Base-by-base conservation (phyloP, 345 rosid species). In the Euphorbia pulcherrima region DNA sequence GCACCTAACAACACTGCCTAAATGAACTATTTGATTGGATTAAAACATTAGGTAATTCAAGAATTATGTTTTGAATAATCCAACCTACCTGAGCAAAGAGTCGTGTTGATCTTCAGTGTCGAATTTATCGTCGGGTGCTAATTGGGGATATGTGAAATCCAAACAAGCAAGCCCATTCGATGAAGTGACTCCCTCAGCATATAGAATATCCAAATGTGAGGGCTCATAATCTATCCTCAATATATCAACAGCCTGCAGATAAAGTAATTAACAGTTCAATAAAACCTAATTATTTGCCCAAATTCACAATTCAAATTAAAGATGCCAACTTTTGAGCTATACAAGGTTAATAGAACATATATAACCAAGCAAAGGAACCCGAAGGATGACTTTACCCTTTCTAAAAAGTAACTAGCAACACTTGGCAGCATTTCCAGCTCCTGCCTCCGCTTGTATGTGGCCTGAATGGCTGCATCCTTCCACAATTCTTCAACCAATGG, bases 121-220 rank as follows among this genome's bases (percentile, higher is more conserved):
- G 65, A 71, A 75, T 60, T 74, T 77, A 64, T 86, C 91, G 69
- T 86, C 90, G 58, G 81, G 50, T 65, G 83, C 65, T 60, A 88
- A 81, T 63, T 68, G 92, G 58, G 97, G 96, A 80, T 84, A 92
- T n/a, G 93, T 84, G 84, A 91, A 94, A 50, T 92, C 97, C 53
- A 89, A 80, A 80, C 84, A 88, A 77, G 93, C 88, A 73, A 94
- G 84, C 64, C 99, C 97, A 83, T 93, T 92, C 12, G 99, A 89
- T 33, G 97, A 94, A 58, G 96, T 92, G 59, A 92, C 92, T 68
- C 97, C 97, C 76, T 94, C 97, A 26, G 99, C 96, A 77, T 88
- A 83, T 27, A 94, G 84, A 77, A 94, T 92, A 81, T 94, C 99
- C 75, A 88, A 64, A 80, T 94, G 90, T 14, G 97, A 90, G n/a